Evolutionary conservation across 2,329 filamentous ascomycete species (phyloP).

Genomic region (Hypoxylon sp.): DNA sequence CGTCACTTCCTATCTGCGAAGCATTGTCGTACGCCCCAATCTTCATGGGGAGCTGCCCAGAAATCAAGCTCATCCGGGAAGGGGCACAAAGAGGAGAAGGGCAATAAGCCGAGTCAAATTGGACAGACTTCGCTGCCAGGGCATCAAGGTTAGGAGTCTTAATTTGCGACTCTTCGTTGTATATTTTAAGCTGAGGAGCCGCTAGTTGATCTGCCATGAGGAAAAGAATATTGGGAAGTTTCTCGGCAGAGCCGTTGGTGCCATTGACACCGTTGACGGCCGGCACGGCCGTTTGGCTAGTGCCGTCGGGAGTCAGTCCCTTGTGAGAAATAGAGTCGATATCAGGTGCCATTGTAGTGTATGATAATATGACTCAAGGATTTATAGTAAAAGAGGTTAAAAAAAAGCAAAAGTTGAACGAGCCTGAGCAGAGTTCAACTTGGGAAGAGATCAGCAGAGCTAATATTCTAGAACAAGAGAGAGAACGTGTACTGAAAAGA

Average conservation of each 20-base stretch:
- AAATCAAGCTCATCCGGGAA: slow-evolving; percentile 94
- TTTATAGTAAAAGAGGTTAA: background rate
- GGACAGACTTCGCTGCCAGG: slow-evolving; percentile 83
- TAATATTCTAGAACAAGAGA: slow-evolving; percentile 10
- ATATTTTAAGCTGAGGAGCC: slow-evolving; percentile 90
- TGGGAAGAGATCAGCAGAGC: slow-evolving; percentile 8
- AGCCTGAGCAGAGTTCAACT: slow-evolving; percentile 21
- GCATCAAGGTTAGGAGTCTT: slow-evolving; percentile 91
- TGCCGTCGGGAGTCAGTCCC: slow-evolving; percentile 51
- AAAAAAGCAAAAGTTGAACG: slow-evolving; percentile 20
- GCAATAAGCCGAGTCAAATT: slow-evolving; percentile 95
- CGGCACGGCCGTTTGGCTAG: slow-evolving; percentile 43
- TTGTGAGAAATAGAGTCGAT: slow-evolving; percentile 77
- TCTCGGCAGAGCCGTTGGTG: slow-evolving; percentile 44
- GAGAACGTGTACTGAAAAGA: slow-evolving; percentile 14
- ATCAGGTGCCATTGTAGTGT: slow-evolving; percentile 72
- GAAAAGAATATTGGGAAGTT: slow-evolving; percentile 84
- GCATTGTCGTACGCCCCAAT: slow-evolving; percentile 95
- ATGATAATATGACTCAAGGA: background rate
- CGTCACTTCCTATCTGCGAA: slow-evolving; percentile 83
- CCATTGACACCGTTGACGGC: slow-evolving; percentile 45
- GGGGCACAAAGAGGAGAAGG: slow-evolving; percentile 93
- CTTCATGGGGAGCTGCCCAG: slow-evolving; percentile 89
- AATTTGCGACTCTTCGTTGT: slow-evolving; percentile 89
- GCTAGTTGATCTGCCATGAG: slow-evolving; percentile 98